Conservation (phyloP, 2,329 filamentous ascomycete genomes). For the Pseudogymnoascus sp. region DNA sequence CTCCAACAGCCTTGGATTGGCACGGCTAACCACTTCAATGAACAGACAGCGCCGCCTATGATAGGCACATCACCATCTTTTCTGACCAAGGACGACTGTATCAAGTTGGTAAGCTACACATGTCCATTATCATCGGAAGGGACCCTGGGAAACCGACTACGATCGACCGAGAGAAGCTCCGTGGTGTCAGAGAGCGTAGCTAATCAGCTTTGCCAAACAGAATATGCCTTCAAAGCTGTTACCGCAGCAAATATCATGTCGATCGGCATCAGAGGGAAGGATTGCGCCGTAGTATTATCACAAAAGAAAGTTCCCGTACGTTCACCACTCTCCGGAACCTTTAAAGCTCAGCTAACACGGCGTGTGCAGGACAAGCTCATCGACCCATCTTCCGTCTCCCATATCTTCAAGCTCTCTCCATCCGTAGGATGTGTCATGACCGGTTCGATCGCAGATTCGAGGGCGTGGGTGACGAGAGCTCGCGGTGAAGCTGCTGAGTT, state of each 20-base stretch:
- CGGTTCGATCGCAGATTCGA: conserved; percentile 93
- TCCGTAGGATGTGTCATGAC: conserved; percentile 98
- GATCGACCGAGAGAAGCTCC: background rate
- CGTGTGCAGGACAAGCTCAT: conserved; percentile 85
- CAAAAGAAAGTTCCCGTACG: conserved; percentile 99
- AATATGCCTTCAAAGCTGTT: conserved; percentile 99
- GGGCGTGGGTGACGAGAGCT: conserved; percentile 85
- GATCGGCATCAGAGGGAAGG: conserved; percentile 88
- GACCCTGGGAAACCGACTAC: background rate
- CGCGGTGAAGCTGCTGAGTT: conserved; percentile 96
- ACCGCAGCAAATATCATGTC: conserved; percentile 99
- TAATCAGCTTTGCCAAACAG: conserved; percentile 40
- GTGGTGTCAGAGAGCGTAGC: conserved; percentile 9
- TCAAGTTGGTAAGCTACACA: conserved; percentile 80
- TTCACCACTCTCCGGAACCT: conserved; percentile 19
- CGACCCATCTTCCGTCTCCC: conserved; percentile 90
- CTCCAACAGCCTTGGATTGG: conserved; percentile 4
- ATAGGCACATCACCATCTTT: conserved; percentile 99
- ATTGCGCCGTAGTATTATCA: conserved; percentile 92
- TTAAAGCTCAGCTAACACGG: conserved; percentile 19
- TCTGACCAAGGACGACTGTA: conserved; percentile 97
- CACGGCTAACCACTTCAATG: conserved; percentile 21
- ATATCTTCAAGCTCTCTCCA: conserved; percentile 94
- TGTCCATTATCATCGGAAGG: background rate
- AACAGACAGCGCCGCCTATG: conserved; percentile 78